A percentile compares a stretch with the other conserved stretches of the same genome.
These are phyloP conservation scores for Hypoxylon sp. DNA, from an alignment of 2,329 filamentous ascomycete genomes.

Conservation along the genomic window DNA sequence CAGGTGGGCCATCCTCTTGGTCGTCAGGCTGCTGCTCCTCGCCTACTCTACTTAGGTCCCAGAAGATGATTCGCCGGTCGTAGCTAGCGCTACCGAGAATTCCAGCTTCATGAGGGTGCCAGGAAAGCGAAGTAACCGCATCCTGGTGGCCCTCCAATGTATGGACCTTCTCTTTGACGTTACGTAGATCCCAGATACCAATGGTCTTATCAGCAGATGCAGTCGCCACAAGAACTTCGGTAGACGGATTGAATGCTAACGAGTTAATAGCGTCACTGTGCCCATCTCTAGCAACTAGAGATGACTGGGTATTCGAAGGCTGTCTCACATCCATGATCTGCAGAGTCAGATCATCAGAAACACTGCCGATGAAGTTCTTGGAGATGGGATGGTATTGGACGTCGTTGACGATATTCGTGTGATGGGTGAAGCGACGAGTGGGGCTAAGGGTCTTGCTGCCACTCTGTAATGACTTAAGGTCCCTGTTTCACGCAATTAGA, in stretches of 20 bases:
- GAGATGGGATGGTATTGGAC: conserved; percentile 95
- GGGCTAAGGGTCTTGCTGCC: conserved; percentile 79
- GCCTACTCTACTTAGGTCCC: conserved; percentile 92
- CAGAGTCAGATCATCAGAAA: conserved; percentile 94
- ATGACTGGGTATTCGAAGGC: conserved; percentile 74
- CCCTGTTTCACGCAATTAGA: conserved; percentile 65
- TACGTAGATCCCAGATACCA: conserved; percentile 94
- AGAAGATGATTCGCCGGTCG: conserved; percentile 94
- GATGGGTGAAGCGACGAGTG: conserved; percentile 84
- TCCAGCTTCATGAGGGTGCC: conserved; percentile 92
- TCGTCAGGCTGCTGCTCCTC: conserved; percentile 97
- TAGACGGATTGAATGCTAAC: conserved; percentile 92
- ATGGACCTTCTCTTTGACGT: conserved; percentile 91
- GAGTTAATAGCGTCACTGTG: conserved; percentile 96
- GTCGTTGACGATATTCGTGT: conserved; percentile 93
- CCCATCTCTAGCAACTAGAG: conserved; percentile 78
- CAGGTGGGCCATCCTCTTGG: conserved; percentile 92
- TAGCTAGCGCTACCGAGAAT: conserved; percentile 94
- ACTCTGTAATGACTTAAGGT: conserved; percentile 81
- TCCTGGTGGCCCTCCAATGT: conserved; percentile 90
- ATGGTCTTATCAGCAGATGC: conserved; percentile 96
- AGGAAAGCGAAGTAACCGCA: conserved; percentile 90
- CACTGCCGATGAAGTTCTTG: conserved; percentile 87
- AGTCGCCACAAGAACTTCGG: conserved; percentile 91
- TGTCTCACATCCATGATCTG: conserved; percentile 91